Conservation (phyloP, 176 grass and related monocot genomes). For the Areca catechu region DNA sequence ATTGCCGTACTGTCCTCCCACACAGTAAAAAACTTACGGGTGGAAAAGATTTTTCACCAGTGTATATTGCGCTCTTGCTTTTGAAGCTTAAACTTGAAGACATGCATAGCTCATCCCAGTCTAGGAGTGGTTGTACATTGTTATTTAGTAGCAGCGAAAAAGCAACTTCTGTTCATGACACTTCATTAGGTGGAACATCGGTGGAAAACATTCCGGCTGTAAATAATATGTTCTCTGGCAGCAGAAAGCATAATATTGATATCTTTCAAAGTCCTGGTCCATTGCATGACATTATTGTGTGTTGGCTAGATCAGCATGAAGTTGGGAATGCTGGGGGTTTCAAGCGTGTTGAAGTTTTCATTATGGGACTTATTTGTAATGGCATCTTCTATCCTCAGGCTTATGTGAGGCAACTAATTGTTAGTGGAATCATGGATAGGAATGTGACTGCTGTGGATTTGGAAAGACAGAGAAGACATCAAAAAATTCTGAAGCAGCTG, state of each 20-base stretch:
- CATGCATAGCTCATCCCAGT: constrained; percentile 43
- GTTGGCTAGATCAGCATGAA: constrained; percentile 98
- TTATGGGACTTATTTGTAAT: constrained; percentile 70
- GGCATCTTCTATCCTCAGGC: constrained; percentile 89
- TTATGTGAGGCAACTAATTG: constrained; percentile 95
- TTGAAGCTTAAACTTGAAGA: constrained; percentile 93
- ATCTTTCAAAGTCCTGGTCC: constrained; percentile 90
- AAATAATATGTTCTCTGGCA: constrained; percentile 30
- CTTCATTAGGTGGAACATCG: constrained; percentile 21
- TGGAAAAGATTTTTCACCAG: constrained; percentile 77
- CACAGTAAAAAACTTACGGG: constrained; percentile 75
- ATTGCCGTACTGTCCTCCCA: constrained; percentile 53
- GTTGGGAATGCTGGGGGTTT: constrained; percentile 62
- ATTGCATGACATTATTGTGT: constrained; percentile 88
- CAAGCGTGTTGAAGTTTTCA: constrained; percentile 60
- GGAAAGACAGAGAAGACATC: constrained; percentile 77
- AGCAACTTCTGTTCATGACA: constrained; percentile 41
- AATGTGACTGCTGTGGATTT: constrained; percentile 51
- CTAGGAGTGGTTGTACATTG: constrained; percentile 40
- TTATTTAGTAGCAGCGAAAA: constrained; percentile 35
- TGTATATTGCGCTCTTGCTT: constrained; percentile 78
- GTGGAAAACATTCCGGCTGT: constrained; percentile 28
- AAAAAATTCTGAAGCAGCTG: constrained; percentile 83
- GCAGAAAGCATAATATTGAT: constrained; percentile 57
- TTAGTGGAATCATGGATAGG: constrained; percentile 78